phyloP scores from a whole-genome alignment of 257 asterid genomes.

The Forsythia viridissima region DNA sequence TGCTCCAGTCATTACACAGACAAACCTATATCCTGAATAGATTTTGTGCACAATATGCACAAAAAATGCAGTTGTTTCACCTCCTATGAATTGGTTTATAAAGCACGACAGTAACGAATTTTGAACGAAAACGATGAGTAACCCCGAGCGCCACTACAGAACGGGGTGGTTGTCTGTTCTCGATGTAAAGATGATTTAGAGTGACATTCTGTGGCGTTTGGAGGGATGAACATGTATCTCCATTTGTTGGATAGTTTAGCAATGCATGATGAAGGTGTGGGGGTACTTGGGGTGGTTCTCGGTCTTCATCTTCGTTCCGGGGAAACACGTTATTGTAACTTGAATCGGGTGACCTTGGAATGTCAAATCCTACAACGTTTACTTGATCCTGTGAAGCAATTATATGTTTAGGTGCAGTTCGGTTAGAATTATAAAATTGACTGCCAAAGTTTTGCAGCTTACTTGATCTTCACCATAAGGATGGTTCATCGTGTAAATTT shows the following conservation, averaged over 20 bases:
- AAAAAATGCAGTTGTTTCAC: conserved; percentile 29
- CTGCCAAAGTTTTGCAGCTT: conserved; percentile 27
- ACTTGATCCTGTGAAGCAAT: conserved; percentile 35
- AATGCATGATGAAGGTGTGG: conserved; percentile 45
- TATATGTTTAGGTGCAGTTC: neutral
- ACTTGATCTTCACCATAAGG: conserved; percentile 59
- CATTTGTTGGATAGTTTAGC: conserved; percentile 30
- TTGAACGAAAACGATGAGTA: conserved; percentile 55
- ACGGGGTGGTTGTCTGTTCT: conserved; percentile 37
- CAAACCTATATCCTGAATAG: neutral
- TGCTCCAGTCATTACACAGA: neutral
- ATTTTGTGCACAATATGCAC: neutral
- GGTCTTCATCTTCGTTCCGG: conserved; percentile 44
- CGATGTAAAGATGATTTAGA: conserved; percentile 53
- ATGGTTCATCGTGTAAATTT: conserved; percentile 49
- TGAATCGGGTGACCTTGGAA: conserved; percentile 52
- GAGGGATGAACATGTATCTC: conserved; percentile 30
- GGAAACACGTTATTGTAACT: conserved; percentile 45
- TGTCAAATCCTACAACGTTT: conserved; percentile 48
- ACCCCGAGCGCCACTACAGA: conserved; percentile 48
- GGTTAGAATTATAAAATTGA: neutral
- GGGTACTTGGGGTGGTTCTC: conserved; percentile 47
- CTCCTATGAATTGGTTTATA: conserved; percentile 53
- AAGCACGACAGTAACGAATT: conserved; percentile 48
- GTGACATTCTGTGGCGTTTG: conserved; percentile 44